phyloP scores from a whole-genome alignment of 768 basidiomycete genomes.

The Mycena rosella region DNA sequence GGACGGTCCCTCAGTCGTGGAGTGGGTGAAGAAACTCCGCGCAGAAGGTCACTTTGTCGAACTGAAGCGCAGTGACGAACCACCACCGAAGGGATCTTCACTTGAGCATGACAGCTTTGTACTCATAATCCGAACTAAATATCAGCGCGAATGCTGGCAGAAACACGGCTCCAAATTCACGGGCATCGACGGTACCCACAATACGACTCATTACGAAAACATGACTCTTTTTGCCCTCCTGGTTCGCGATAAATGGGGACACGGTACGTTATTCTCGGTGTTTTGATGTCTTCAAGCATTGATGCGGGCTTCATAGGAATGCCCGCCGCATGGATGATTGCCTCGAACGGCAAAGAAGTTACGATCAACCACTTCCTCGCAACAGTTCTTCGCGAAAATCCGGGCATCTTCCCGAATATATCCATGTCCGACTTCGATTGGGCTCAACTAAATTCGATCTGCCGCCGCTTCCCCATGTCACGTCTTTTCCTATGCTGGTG shows the following conservation, averaged over 20 bases:
- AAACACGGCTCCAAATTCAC: neutral
- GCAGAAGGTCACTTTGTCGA: neutral
- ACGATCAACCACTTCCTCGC: slow-evolving; percentile 36
- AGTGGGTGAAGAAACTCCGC: neutral
- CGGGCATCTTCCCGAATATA: neutral
- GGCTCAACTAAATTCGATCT: slow-evolving; percentile 10
- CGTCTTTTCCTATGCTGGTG: slow-evolving; percentile 42
- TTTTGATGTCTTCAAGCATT: neutral
- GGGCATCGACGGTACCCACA: slow-evolving; percentile 18
- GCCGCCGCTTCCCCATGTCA: slow-evolving; percentile 4
- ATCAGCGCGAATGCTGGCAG: neutral
- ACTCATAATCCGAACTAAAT: neutral
- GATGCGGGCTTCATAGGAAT: neutral
- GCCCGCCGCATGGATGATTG: slow-evolving; percentile 39
- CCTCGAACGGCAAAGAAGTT: slow-evolving; percentile 36
- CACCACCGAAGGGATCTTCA: neutral
- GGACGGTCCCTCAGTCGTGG: neutral
- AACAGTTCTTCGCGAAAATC: neutral
- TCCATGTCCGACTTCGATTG: slow-evolving; percentile 19
- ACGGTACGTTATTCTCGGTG: slow-evolving; percentile 11
- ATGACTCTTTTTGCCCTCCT: slow-evolving; percentile 28
- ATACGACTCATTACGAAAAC: slow-evolving; percentile 27
- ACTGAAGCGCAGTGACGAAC: neutral
- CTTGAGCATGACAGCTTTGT: neutral
- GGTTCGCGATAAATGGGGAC: slow-evolving; percentile 23